A percentile compares a stretch with the other conserved stretches of the same genome.
Evolutionary conservation across 345 rosid genomes (phyloP).

Genomic region (Camelina hispida): DNA sequence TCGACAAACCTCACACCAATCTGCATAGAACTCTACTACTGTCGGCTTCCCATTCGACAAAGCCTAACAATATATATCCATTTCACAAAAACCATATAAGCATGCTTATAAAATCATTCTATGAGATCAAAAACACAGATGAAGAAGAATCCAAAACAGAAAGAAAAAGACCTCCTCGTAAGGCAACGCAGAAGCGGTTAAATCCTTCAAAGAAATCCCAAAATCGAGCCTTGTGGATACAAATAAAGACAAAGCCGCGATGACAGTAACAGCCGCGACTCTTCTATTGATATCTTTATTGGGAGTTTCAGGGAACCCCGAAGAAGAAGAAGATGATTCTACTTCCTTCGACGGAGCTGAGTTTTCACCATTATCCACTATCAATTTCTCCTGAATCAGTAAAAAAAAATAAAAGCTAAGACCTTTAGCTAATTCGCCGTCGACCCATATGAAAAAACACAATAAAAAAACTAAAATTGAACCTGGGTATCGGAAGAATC

Average conservation of each 20-base stretch:
- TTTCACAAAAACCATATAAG: neutral
- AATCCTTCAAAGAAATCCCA: constrained; percentile 80
- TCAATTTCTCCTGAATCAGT: constrained; percentile 57
- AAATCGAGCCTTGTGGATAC: constrained; percentile 65
- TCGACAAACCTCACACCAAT: constrained; percentile 97
- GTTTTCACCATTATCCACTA: constrained; percentile 29
- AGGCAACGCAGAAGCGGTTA: constrained; percentile 70
- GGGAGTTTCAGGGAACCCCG: constrained; percentile 65
- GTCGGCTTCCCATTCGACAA: constrained; percentile 94
- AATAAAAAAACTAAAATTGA: too few species aligned
- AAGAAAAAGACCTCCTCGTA: constrained; percentile 61
- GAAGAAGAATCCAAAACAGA: constrained; percentile 9
- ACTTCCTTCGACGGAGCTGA: constrained; percentile 21
- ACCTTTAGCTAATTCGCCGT: neutral
- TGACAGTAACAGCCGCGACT: constrained; percentile 58
- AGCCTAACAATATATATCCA: constrained; percentile 52
- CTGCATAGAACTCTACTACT: constrained; percentile 94
- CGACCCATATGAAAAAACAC: neutral
- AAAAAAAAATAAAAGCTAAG: neutral
- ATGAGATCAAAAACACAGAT: neutral
- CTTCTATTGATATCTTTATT: constrained; percentile 59
- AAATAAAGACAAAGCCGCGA: constrained; percentile 68
- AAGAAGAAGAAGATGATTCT: constrained; percentile 38
- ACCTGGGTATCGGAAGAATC: constrained; percentile 42
- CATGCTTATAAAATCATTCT: neutral